These are phyloP conservation scores for Annulohypoxylon maeteangense DNA, from an alignment of 495 filamentous ascomycete genomes.

Conservation along the genomic window DNA sequence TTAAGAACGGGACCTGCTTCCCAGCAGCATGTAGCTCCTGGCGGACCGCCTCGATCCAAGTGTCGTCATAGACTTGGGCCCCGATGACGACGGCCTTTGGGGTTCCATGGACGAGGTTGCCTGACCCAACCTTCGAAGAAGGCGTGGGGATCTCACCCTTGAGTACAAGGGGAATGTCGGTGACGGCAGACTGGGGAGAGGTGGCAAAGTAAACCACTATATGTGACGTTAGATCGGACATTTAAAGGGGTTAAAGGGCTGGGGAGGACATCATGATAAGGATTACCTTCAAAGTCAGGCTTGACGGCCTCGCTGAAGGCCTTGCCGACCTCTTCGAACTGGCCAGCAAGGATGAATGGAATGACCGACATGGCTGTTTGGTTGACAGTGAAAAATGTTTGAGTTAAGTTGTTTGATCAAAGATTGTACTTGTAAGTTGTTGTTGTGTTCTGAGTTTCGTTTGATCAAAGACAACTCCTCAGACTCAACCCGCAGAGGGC, in stretches of 20 bases:
- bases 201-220: conserved; percentile 28
- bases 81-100: conserved; percentile 27
- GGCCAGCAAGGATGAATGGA: conserved; percentile 30
- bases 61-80: conserved; percentile 20
- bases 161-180: conserved; percentile 28
- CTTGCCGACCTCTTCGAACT: conserved; percentile 26
- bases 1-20: conserved; percentile 26
- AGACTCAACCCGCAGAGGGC: neutral
- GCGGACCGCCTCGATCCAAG: conserved; percentile 15
- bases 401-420: neutral
- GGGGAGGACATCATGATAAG: neutral
- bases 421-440: neutral
- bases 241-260: no score
- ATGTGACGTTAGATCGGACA: no score
- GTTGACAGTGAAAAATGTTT: neutral
- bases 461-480: neutral
- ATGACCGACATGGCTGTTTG: conserved; percentile 24
- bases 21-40: conserved; percentile 7
- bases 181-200: conserved; percentile 17
- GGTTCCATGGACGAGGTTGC: conserved; percentile 1
- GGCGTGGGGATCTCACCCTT: conserved; percentile 19
- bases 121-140: conserved; percentile 1
- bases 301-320: conserved; percentile 32
- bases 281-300: conserved; percentile 35
- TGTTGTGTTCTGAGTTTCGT: neutral